Conservation (phyloP, 164 flowering plant species). For the Paratinospora sagittata region DNA sequence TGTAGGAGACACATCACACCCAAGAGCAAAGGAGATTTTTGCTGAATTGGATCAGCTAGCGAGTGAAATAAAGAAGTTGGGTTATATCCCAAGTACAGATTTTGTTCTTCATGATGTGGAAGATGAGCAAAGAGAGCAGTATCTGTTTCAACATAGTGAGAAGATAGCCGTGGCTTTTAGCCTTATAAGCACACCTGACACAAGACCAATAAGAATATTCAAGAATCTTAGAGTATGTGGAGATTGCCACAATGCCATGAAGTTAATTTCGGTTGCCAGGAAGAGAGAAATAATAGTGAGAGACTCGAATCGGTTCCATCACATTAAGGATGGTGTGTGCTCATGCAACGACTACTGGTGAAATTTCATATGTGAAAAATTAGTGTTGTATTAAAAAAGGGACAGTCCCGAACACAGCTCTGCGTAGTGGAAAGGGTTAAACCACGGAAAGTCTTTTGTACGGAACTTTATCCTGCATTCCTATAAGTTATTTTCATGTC, state of each 20-base stretch:
- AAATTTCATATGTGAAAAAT: no score
- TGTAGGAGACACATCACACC: constrained; percentile 73
- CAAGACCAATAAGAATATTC: constrained; percentile 56
- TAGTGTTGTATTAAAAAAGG: no score
- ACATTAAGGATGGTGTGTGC: constrained; percentile 55
- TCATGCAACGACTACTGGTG: constrained; percentile 90
- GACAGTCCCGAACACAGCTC: no score
- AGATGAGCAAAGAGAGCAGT: constrained; percentile 64
- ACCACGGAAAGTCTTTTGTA: no score
- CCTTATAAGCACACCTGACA: constrained; percentile 42
- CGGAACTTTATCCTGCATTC: no score
- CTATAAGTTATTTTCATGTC: no score
- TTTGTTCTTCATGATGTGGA: constrained; percentile 75
- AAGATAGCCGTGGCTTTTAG: constrained; percentile 79
- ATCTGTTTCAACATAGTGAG: constrained; percentile 77
- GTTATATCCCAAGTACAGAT: constrained; percentile 62
- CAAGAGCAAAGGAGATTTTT: constrained; percentile 50
- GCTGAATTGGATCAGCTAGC: constrained; percentile 43
- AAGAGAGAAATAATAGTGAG: constrained; percentile 65
- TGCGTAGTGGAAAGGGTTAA: no score
- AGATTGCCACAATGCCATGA: constrained; percentile 72
- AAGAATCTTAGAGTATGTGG: constrained; percentile 81
- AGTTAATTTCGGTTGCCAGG: constrained; percentile 42
- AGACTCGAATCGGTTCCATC: constrained; percentile 76
- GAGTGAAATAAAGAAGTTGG: constrained; percentile 46